Evolutionary conservation across 306 rosid genomes (phyloP).

Genomic region (Hippophae gyantsensis): DNA sequence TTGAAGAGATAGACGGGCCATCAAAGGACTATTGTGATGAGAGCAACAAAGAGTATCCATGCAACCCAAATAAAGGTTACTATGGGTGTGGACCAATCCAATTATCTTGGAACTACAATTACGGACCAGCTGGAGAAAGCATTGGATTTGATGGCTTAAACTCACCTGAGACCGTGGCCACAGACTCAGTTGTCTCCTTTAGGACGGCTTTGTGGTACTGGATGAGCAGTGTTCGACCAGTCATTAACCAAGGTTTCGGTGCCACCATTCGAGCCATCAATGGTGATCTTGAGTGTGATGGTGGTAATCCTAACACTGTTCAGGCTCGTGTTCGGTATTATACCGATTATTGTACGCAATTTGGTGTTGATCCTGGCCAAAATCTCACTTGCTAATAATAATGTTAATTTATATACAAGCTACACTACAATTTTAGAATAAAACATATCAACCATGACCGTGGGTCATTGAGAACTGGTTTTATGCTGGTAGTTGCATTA

Average conservation of each 20-base stretch:
- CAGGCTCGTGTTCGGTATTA: conserved; percentile 42
- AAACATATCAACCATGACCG: too few species aligned
- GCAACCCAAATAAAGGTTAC: conserved; percentile 59
- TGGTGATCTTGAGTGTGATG: conserved; percentile 69
- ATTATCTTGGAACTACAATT: conserved; percentile 84
- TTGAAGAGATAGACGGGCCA: conserved; percentile 78
- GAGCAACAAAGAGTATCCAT: conserved; percentile 46
- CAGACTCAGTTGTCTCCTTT: conserved; percentile 46
- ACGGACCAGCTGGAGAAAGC: conserved; percentile 62
- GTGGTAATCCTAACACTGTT: conserved; percentile 41
- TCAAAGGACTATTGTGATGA: conserved; percentile 74
- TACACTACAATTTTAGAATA: too few species aligned
- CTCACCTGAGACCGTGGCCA: conserved; percentile 61
- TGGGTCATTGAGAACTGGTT: too few species aligned
- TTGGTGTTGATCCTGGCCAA: conserved; percentile 61
- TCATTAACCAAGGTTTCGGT: conserved; percentile 55
- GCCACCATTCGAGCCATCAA: conserved; percentile 85
- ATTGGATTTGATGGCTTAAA: conserved; percentile 58
- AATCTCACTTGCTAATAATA: conserved; percentile 48
- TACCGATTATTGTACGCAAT: conserved; percentile 43
- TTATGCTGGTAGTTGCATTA: too few species aligned
- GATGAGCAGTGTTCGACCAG: conserved; percentile 56
- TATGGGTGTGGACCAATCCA: conserved; percentile 85
- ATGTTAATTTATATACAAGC: too few species aligned
- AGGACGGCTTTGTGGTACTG: conserved; percentile 86